Base-by-base conservation (phyloP, 306 rosid species). In the Ammopiptanthus mongolicus region DNA sequence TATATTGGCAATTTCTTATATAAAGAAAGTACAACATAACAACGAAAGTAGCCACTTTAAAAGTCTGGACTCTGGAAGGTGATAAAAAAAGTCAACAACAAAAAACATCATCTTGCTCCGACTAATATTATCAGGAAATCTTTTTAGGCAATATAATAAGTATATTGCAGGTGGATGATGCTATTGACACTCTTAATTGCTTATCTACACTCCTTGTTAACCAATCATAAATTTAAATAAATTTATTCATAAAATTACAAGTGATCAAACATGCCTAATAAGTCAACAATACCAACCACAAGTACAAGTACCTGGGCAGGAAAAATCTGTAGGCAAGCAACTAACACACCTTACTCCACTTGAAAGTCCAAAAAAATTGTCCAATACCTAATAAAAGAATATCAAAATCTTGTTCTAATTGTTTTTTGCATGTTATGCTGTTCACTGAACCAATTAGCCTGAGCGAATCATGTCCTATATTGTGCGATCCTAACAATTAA, bases 401-500 rank as follows among this genome's bases (percentile, higher is more conserved):
- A 74, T 66, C 55, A 65, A 59, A 78, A 59, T 37, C 3, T 25
- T 12, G 57, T 58, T 46, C 41, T 22, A 36, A 66, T 74, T 52
- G 8, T 21, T 17, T 66, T 61, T 60, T 8, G 56, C 47, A 74
- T 34, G 68, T 46, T 77, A 58, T 31, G 52, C 64, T 17, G 22
- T 36, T 68, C 33, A 62, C 55, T 5, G 33, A 10, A 74, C 77
- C 66, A 37, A 59, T 59, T 58, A 47, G 31, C 65, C 31, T 0
- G 64, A 71, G 62, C 48, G 29, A 56, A 36, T 39, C 62, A 50
- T 39, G 60, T 46, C 33, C 48, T 69, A 6, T 1, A 22, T 33
- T 41, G 14, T 71, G 76, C 36, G 7, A 6, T 47, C 33, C 61
- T 9, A 56, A 48, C 47, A 66, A 78, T 50, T 22, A 4, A 52